Evolutionary conservation across 345 rosid genomes (phyloP).

Genomic region (Brassica carinata): DNA sequence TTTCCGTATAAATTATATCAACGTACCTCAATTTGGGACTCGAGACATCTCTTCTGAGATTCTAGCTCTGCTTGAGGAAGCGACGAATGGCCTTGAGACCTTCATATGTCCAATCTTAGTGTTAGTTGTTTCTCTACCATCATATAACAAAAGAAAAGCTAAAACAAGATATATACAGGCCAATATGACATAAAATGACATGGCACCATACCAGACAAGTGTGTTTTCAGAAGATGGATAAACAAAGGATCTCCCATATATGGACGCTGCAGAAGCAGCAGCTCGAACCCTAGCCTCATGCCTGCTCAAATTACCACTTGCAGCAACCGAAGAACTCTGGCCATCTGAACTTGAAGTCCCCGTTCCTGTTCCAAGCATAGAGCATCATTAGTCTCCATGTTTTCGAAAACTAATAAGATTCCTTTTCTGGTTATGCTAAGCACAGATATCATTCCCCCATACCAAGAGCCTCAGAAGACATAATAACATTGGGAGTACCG

Average conservation of each 20-base stretch:
- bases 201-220: conserved; percentile 55
- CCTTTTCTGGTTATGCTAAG: background rate
- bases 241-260: conserved; percentile 76
- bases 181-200: background rate
- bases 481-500: background rate
- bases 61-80: conserved; percentile 50
- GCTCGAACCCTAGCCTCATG: conserved; percentile 87
- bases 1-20: background rate
- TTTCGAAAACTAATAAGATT: background rate
- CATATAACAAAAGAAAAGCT: background rate
- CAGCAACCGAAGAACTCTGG: conserved; percentile 49
- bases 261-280: conserved; percentile 77
- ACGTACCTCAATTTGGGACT: conserved; percentile 73
- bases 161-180: background rate
- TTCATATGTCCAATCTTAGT: conserved; percentile 30
- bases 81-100: conserved; percentile 66
- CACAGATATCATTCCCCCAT: background rate
- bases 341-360: conserved; percentile 48
- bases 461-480: conserved; percentile 15
- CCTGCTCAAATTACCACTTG: conserved; percentile 47
- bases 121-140: conserved; percentile 18
- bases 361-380: conserved; percentile 44
- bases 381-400: conserved; percentile 19
- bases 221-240: conserved; percentile 80
- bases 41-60: conserved; percentile 58